A percentile compares a stretch with the other conserved stretches of the same genome.
phyloP scores from a whole-genome alignment of 805 yeast genomes.

The Yamadazyma nakazawae region DNA sequence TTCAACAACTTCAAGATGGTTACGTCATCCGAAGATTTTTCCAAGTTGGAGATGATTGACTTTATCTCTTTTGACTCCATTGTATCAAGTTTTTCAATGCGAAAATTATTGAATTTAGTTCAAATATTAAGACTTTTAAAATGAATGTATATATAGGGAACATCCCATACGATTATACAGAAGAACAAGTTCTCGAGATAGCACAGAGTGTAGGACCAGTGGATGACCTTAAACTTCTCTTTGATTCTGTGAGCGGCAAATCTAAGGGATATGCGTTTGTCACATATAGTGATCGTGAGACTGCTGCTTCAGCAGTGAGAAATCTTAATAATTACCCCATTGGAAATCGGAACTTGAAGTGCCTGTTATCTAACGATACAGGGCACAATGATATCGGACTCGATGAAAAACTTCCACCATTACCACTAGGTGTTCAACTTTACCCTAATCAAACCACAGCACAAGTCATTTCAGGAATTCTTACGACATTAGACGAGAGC shows the following conservation, averaged over 20 bases:
- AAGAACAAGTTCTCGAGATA: slow-evolving; percentile 84
- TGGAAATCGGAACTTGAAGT: slow-evolving; percentile 68
- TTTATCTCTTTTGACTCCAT: slow-evolving; percentile 77
- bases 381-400: slow-evolving; percentile 43
- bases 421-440: slow-evolving; percentile 41
- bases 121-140: background rate
- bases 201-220: slow-evolving; percentile 91
- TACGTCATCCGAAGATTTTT: slow-evolving; percentile 60
- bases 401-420: slow-evolving; percentile 31
- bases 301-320: slow-evolving; percentile 88
- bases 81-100: slow-evolving; percentile 1
- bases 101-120: background rate
- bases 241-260: slow-evolving; percentile 85
- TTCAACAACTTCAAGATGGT: slow-evolving; percentile 65
- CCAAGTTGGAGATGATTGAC: slow-evolving; percentile 66
- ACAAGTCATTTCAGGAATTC: slow-evolving; percentile 43
- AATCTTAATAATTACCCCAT: slow-evolving; percentile 68
- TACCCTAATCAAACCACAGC: slow-evolving; percentile 39
- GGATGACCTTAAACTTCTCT: slow-evolving; percentile 65
- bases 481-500: slow-evolving; percentile 45
- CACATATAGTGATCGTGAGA: slow-evolving; percentile 76
- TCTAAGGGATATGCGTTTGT: slow-evolving; percentile 90
- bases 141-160: slow-evolving; percentile 71
- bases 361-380: slow-evolving; percentile 42
- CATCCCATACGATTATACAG: slow-evolving; percentile 90